phyloP scores from a whole-genome alignment of 192 early-diverging fungal species.

The Umbelopsis vinacea region DNA sequence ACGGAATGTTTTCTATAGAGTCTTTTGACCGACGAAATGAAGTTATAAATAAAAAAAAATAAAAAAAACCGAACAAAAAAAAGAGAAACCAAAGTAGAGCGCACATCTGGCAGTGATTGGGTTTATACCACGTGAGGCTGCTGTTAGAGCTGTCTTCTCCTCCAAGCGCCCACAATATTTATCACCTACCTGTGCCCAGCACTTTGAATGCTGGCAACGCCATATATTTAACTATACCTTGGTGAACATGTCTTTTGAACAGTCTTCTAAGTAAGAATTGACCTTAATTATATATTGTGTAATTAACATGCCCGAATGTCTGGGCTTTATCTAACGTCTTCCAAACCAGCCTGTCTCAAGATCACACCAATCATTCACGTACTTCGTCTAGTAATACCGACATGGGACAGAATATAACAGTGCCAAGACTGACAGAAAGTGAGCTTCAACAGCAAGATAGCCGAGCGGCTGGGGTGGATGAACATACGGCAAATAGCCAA shows the following conservation, averaged over 20 bases:
- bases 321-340: too few species aligned
- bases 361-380: background rate
- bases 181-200: too few species aligned
- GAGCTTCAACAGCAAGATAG: background rate
- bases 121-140: too few species aligned
- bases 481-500: background rate
- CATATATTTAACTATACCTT: background rate
- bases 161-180: too few species aligned
- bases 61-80: background rate
- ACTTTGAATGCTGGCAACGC: constrained; percentile 3
- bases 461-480: background rate
- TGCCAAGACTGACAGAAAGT: background rate
- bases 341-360: background rate
- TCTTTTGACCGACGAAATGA: background rate
- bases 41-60: background rate
- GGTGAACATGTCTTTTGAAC: constrained; percentile 19
- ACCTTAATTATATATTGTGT: background rate
- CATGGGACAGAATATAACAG: constrained; percentile 17
- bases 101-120: too few species aligned
- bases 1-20: constrained; percentile 18
- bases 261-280: background rate
- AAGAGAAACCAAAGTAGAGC: background rate
- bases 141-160: too few species aligned
- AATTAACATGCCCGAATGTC: too few species aligned
- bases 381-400: background rate